Evolutionary conservation across 2,329 filamentous ascomycete species (phyloP).

Genomic region (Bimuria novae-zelandiae): DNA sequence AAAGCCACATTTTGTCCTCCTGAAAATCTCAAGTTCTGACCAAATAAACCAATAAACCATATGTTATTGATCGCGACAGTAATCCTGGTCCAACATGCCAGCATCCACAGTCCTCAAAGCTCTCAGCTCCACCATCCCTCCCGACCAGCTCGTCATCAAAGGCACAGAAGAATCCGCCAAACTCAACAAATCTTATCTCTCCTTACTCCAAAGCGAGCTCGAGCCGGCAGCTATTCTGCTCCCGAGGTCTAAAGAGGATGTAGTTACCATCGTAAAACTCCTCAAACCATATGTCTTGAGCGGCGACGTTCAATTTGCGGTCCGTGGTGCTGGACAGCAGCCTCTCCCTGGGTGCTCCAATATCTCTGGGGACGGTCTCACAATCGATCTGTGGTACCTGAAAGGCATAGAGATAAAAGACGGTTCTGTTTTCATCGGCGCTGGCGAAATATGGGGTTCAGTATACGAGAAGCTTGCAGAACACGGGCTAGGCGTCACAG

Average conservation of each 20-base stretch:
- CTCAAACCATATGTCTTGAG: conserved; percentile 2
- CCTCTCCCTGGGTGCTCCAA: conserved; percentile 11
- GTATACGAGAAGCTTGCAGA: conserved; percentile 10
- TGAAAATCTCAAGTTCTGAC: too few species aligned
- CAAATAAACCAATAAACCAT: too few species aligned
- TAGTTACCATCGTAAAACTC: conserved; percentile 2
- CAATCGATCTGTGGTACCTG: conserved; percentile 4
- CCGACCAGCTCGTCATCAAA: not conserved
- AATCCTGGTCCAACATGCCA: too few species aligned
- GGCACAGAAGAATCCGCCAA: not conserved
- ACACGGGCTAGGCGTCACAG: conserved; percentile 9
- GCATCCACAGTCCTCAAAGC: not conserved
- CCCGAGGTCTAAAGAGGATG: not conserved
- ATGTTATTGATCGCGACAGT: too few species aligned
- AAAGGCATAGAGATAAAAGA: conserved; percentile 5
- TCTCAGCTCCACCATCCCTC: not conserved
- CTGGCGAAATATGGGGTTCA: conserved; percentile 9
- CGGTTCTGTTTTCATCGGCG: not conserved
- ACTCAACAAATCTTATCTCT: not conserved
- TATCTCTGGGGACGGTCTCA: conserved; percentile 4
- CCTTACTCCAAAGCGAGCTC: not conserved
- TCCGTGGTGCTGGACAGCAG: conserved; percentile 11
- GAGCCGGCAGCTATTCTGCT: not conserved
- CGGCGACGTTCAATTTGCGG: not conserved
- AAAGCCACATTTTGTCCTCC: too few species aligned